phyloP scores from a whole-genome alignment of 164 flowering plant species.

The Nymphaea thermarum region DNA sequence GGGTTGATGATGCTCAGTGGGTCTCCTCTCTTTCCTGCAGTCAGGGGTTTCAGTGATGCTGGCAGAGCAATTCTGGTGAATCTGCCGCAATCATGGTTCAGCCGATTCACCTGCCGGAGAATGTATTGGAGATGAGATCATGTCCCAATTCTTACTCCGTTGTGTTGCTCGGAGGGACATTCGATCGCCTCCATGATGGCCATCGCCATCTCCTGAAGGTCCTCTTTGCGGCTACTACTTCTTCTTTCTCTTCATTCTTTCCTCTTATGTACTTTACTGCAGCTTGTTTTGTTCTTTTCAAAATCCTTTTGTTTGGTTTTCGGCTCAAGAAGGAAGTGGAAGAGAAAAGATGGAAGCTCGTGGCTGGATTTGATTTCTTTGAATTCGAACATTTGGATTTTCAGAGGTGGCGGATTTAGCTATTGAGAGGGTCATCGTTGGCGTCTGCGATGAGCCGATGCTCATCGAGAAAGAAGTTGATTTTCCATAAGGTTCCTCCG shows the following conservation, averaged over 20 bases:
- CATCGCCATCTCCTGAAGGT: constrained; percentile 76
- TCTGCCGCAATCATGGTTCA: no score
- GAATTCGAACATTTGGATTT: not conserved
- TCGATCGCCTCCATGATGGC: constrained; percentile 83
- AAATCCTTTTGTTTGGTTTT: no score
- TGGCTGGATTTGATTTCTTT: not conserved
- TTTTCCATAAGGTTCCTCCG: no score
- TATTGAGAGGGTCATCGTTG: constrained; percentile 60
- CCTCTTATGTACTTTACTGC: not conserved
- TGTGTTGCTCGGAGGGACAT: constrained; percentile 90
- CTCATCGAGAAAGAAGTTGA: constrained; percentile 59
- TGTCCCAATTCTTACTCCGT: constrained; percentile 37
- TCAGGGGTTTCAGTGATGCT: not conserved
- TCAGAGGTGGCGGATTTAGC: constrained; percentile 63
- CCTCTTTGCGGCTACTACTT: not conserved
- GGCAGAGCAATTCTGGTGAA: no score
- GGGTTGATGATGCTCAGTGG: no score
- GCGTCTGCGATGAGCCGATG: constrained; percentile 92
- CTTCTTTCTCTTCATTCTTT: not conserved
- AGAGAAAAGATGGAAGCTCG: no score
- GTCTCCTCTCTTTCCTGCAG: not conserved
- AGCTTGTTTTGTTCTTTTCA: not conserved
- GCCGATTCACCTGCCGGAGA: not conserved
- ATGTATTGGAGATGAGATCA: not conserved
- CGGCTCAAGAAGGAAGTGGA: no score